Base-by-base conservation (phyloP, 768 basidiomycete genomes). In the Suillus ampliporus region DNA sequence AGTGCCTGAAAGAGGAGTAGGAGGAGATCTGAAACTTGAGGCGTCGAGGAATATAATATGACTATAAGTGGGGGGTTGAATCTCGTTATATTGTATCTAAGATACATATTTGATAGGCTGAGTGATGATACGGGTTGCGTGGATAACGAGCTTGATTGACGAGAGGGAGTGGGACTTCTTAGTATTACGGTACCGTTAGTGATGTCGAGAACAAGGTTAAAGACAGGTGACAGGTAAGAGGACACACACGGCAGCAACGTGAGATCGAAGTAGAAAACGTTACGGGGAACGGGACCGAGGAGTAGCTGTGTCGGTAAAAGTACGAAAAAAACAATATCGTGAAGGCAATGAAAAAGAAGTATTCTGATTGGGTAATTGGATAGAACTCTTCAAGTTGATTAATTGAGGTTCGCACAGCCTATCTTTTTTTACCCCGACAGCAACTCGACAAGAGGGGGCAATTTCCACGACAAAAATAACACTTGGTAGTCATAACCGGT, bases 11-110 rank as follows among this genome's bases (percentile, higher is more conserved):
- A 46, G 53, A 62, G 59, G 67, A 65, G 63, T 74, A 71, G 63
- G 63, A 67, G 64, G 7, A 52, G 41, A 71, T 67, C 73, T 73
- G 72, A 73, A 75, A 73, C 72, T 66, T 63, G 73, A 3, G 61
- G 52, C 52, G 67, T 73, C 71, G 71, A 73, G 64, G 35, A 46
- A 59, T 44, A 34, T 64, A 62, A 75, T 73, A 75, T 73, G 31
- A 1, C 74, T 37, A 73, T 67, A 68, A 66, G 62, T 28, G 67
- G 66, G 38, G 34, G 37, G 2, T 3, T 31, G 44, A 21, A 57
- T 64, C 54, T 68, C 64, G 67, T 71, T 64, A 70, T 63, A 64
- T 54, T 15, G 48, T 57, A 50, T 52, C 62, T 57, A 56, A 46
- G 64, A 41, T 52, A 52, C 41, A 50, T n/a, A 37, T 51, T 35